Conservation (phyloP, 2,329 filamentous ascomycete species). For the Diaporthe sp. region DNA sequence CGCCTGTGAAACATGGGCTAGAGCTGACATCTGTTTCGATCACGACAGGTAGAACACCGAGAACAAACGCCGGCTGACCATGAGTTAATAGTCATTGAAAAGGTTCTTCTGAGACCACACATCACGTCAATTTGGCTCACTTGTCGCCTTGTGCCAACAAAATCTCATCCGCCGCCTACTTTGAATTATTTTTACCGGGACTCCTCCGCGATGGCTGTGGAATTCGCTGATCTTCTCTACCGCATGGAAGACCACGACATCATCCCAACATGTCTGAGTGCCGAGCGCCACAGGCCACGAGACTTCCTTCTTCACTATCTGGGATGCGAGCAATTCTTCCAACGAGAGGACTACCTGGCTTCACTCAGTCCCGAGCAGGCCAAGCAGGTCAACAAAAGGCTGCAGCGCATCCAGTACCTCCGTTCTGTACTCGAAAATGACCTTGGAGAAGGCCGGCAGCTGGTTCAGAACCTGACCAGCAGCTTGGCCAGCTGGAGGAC, state of each 20-base stretch:
- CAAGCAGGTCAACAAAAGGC: slow-evolving; percentile 32
- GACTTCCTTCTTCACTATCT: slow-evolving; percentile 41
- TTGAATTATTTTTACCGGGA: neutral
- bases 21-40: slow-evolving; percentile 12
- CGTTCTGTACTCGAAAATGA: slow-evolving; percentile 33
- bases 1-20: slow-evolving; percentile 19
- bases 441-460: slow-evolving; percentile 26
- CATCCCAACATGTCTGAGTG: slow-evolving; percentile 39
- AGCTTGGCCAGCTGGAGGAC: slow-evolving; percentile 34
- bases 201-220: slow-evolving; percentile 10
- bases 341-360: slow-evolving; percentile 36
- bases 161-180: neutral
- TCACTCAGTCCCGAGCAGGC: slow-evolving; percentile 32
- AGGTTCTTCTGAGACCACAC: neutral
- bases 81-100: slow-evolving; percentile 1
- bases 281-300: slow-evolving; percentile 39
- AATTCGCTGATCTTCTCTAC: slow-evolving; percentile 28
- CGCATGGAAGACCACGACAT: slow-evolving; percentile 42
- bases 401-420: slow-evolving; percentile 33
- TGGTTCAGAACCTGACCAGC: slow-evolving; percentile 31
- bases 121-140: neutral
- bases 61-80: neutral
- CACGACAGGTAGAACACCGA: slow-evolving; percentile 19
- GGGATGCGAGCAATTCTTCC: slow-evolving; percentile 42
- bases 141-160: neutral